Percentiles rank a stretch among this genome's conserved stretches.
These are phyloP conservation scores for Metschnikowia corniflorae DNA, from an alignment of 805 yeast species.

Conservation along the genomic window DNA sequence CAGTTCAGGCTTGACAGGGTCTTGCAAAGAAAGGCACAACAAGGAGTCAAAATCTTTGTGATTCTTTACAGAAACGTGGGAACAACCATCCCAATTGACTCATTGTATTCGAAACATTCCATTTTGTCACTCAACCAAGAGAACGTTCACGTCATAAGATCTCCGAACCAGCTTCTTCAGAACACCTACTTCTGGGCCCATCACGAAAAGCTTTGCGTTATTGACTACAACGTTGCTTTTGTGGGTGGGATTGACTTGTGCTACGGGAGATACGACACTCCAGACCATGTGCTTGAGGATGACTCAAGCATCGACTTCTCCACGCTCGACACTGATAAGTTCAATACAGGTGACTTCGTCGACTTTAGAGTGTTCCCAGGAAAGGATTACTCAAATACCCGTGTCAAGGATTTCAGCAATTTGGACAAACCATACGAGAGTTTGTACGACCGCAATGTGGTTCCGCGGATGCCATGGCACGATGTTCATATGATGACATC, in stretches of 20 bases:
- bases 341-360: conserved; percentile 39
- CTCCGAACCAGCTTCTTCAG: conserved; percentile 92
- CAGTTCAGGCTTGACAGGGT: conserved; percentile 89
- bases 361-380: conserved; percentile 82
- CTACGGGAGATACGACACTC: conserved; percentile 94
- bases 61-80: conserved; percentile 94
- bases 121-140: conserved; percentile 73
- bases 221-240: conserved; percentile 86
- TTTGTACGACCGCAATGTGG: conserved; percentile 76
- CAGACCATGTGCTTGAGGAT: conserved; percentile 87
- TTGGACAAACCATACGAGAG: conserved; percentile 85
- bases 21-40: conserved; percentile 83
- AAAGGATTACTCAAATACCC: conserved; percentile 94
- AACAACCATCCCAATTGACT: conserved; percentile 87
- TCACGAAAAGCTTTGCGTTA: conserved; percentile 85
- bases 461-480: conserved; percentile 99
- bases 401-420: conserved; percentile 80
- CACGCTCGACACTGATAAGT: conserved; percentile 26
- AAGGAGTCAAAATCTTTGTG: conserved; percentile 91
- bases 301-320: conserved; percentile 46
- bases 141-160: conserved; percentile 84
- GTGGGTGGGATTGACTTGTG: conserved; percentile 96
- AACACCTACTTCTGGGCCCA: conserved; percentile 98
- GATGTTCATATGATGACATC: conserved; percentile 95
- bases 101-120: conserved; percentile 91